Evolutionary conservation across 495 filamentous ascomycete species (phyloP).

Genomic region (Neurospora sp.): DNA sequence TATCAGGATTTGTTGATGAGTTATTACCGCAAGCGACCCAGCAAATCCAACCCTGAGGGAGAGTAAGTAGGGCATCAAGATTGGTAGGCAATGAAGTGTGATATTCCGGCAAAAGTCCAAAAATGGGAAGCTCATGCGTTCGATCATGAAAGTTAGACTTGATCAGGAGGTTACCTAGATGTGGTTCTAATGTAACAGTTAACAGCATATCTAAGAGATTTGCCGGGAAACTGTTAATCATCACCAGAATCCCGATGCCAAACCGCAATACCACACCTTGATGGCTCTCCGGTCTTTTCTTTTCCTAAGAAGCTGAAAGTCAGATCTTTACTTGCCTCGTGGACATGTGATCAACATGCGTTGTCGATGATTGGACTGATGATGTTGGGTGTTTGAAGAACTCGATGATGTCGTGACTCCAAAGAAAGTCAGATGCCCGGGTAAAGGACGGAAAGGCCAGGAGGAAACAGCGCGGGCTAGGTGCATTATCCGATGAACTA

Average conservation of each 20-base stretch:
- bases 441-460: neutral
- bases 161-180: neutral
- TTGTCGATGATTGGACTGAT: neutral
- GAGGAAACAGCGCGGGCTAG: constrained; percentile 1
- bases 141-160: neutral
- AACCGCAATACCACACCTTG: neutral
- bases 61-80: neutral
- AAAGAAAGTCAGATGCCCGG: neutral
- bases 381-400: neutral
- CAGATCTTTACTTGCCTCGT: neutral
- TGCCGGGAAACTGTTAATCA: neutral
- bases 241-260: neutral
- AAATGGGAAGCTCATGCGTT: neutral
- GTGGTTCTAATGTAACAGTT: neutral
- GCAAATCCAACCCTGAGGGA: neutral
- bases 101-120: neutral
- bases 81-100: neutral
- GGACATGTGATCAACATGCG: neutral
- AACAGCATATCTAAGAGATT: neutral
- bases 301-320: neutral
- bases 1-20: neutral
- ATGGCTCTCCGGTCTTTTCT: neutral
- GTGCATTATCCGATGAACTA: constrained; percentile 20
- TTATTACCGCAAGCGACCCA: neutral
- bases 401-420: neutral